phyloP scores from a whole-genome alignment of 164 flowering plant genomes.

The Vitis riparia region DNA sequence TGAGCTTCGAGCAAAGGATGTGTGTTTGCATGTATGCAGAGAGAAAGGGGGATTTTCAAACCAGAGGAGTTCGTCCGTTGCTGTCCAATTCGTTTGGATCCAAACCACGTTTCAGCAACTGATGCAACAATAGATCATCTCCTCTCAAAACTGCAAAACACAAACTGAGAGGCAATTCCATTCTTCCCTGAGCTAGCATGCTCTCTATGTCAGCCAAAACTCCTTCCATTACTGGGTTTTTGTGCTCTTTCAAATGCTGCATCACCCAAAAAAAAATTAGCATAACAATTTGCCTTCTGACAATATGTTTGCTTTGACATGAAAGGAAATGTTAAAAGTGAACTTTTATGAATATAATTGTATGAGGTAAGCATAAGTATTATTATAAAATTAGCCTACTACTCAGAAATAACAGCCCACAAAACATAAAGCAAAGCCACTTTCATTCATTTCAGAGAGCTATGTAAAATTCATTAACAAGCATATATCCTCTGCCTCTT shows the following conservation, averaged over 20 bases:
- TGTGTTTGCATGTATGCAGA: not conserved
- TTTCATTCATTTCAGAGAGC: not conserved
- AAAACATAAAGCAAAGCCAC: not conserved
- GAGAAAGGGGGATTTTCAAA: conserved; percentile 12
- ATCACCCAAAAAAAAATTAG: conserved; percentile 9
- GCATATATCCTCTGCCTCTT: no score
- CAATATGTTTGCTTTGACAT: not conserved
- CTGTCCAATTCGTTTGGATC: conserved; percentile 61
- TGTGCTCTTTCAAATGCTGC: conserved; percentile 56
- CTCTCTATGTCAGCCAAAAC: conserved; percentile 44
- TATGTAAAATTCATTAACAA: no score
- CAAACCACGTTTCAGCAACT: conserved; percentile 49
- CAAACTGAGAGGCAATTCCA: conserved; percentile 59
- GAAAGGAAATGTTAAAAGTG: not conserved
- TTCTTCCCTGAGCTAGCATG: conserved; percentile 52
- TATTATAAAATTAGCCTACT: not conserved
- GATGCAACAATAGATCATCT: conserved; percentile 50
- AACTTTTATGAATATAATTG: not conserved
- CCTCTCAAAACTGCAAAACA: conserved; percentile 58
- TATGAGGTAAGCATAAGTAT: not conserved
- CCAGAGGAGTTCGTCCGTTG: conserved; percentile 55
- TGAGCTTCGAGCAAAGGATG: not conserved
- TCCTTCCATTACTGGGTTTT: conserved; percentile 40
- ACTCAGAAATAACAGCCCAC: not conserved
- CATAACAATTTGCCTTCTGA: not conserved